Evolutionary conservation across 192 early-diverging fungal genomes (phyloP), one percentile per base, ranked within the genome.

Genomic region (Chytriomyces hyalinus): DNA sequence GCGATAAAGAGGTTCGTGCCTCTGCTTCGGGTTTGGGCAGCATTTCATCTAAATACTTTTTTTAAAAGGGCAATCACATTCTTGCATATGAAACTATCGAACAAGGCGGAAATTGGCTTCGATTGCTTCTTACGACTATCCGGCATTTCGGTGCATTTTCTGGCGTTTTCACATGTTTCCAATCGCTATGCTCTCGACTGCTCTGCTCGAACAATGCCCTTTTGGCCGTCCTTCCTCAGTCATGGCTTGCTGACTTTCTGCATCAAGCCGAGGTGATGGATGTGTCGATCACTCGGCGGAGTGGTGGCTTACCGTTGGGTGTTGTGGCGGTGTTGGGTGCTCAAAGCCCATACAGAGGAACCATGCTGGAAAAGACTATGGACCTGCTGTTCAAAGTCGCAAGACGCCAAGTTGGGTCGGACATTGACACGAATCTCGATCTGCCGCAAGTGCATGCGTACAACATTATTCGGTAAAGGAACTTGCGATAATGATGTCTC

Each of bases 141-240:
- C 91, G 96, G 10, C 96, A 98, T 71, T 91, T 92, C 57, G 96
- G 96, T 6, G 96, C 96, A 7, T 98, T 98, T 77, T 90, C 93
- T 0, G 91, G 95, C 5, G 93, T 97, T 0, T 92, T 95, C 77
- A 90, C 91, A 22, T 90, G 89, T 46, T 97, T 95, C 67, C 84
- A 91, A 7, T 80, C 76, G 0, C 80, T 97, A 0, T 96, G 93
- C 76, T 84, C 90, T 13, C 81, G 90, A 44, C 84, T 95, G 49
- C 78, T 93, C 68, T 82, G 82, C 49, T 93, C 91, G 2, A 64
- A 84, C 43, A 84, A 85, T 49, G 44, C 80, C 9, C 67, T 71
- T 5, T 80, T 94, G 13, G 84, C 86, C 48, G 77, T 78, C 6
- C 70, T 92, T 2, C 94, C 93, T 9, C 67, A 82, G 48, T 65